Base-by-base conservation (phyloP, 139 green algal genomes). In the Tetradesmus obliquus region DNA sequence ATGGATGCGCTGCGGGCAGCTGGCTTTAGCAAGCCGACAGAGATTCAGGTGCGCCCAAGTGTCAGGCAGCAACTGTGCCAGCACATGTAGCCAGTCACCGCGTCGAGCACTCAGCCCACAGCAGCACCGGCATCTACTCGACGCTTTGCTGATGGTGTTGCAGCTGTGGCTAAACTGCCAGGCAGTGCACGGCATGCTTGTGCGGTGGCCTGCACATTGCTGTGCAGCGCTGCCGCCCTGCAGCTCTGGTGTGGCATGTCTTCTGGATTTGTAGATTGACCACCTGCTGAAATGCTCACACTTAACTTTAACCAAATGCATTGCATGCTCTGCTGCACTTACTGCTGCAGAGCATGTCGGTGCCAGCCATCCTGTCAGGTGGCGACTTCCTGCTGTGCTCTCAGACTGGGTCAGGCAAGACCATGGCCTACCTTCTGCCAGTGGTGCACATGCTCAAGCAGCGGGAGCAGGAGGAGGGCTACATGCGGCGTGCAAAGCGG, bases 321-420 rank as follows among this genome's bases (percentile, higher is more conserved):
- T 45, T 45, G 32, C 32, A 45, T 45, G 32, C 32, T 45, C 32
- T 45, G 32, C 32, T 45, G 32, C 32, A 45, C 32, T 45, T 45
- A 45, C 6, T 81, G 24, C 76, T 22, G 87, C 95, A 98, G 96
- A 91, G 91, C 3, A 82, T 95, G 13, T 95, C 96, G 2, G 96
- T 99, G 17, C 97, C 96, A 3, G 94, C 92, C 5, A 94, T 98
- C 45, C 72, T 99, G 22, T 20, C 58, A 17, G 93, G 93, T 9
- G 88, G 92, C 5, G 95, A 98, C 93, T 93, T 97, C 54, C 72
- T 99, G 76, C 82, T 99, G 17, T 97, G 97, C 3, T 99, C 97
- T 1, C 98, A 99, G 92, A 99, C 98, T 15, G 98, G 98, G 17
- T 97, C 94, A 17, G 98, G 98, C 66, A 99, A 99, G 90, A 99